Base-by-base conservation (phyloP, 169 alveolate species). In the Plasmodium malariae region DNA sequence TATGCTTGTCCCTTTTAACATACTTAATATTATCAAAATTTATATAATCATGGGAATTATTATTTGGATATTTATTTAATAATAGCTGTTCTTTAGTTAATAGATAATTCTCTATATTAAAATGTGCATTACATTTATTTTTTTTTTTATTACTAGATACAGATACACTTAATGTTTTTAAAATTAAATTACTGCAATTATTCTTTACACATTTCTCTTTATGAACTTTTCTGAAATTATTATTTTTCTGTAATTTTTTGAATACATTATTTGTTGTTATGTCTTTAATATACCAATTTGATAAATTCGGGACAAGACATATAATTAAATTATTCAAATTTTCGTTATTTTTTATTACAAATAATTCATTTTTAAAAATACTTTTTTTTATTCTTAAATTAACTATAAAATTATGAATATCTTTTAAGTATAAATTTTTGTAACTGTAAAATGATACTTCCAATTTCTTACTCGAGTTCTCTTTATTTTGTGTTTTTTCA, bases 401-500 rank as follows among this genome's bases (percentile, higher is more conserved):
- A 21, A 65, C 28, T 17, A 83, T 65, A 83, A 83, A 83, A 54
- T 83, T 83, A 43, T 83, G 91, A 19, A 83, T 67, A 49, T 83
- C 91, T 83, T 57, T 83, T 30, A 83, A 30, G 43, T 21, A 67
- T 67, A 83, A 67, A 65, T 83, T 67, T 51, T 57, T 48, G 34
- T 67, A 14, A 3, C 83, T 72, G 40, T 30, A 83, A 54, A 83
- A 67, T 19, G 69, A 40, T 26, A 83, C 68, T 70, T 83, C 45
- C 14, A 83, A 19, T 24, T 57, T 74, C 30, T 26, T 74, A 17
- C 19, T 24, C 24, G 28, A 14, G 14, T 74, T 57, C 5, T 74
- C 36, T 51, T 37, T 30, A 0, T 36, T 7, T 4, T 28, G 37
- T 24, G 30, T 32, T 34, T 71, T 48, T 11, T 57, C 32, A 12